Conservation (phyloP, 2,329 filamentous ascomycete genomes). For the Teratosphaeriaceae sp. region DNA sequence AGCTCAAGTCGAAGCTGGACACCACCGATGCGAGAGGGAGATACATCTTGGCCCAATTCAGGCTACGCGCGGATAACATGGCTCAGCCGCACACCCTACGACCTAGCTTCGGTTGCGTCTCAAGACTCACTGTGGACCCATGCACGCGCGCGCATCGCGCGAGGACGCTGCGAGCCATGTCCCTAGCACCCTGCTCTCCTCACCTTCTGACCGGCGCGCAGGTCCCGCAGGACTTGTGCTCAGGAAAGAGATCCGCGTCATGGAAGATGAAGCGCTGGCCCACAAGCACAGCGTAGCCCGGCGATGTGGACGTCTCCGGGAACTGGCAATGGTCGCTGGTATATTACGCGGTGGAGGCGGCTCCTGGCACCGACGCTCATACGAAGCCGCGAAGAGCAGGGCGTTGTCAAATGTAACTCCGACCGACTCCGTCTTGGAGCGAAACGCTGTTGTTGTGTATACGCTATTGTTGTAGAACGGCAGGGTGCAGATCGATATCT, state of each 20-base stretch:
- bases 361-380: neutral
- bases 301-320: neutral
- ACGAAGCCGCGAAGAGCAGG: neutral
- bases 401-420: neutral
- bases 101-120: neutral
- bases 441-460: neutral
- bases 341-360: neutral
- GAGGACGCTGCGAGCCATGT: neutral
- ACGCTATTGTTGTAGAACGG: neutral
- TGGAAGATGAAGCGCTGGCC: neutral
- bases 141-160: neutral
- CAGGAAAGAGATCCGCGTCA: neutral
- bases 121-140: neutral
- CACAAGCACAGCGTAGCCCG: neutral
- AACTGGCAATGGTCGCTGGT: neutral
- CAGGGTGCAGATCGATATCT: no score
- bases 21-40: neutral
- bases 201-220: neutral
- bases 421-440: neutral
- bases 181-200: neutral
- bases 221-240: neutral
- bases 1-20: neutral
- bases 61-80: neutral
- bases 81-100: neutral
- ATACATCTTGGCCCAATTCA: neutral